These are phyloP conservation scores for Stephanocyclus meneghinianus DNA, from an alignment of 352 stramenopile species.

Conservation along the genomic window DNA sequence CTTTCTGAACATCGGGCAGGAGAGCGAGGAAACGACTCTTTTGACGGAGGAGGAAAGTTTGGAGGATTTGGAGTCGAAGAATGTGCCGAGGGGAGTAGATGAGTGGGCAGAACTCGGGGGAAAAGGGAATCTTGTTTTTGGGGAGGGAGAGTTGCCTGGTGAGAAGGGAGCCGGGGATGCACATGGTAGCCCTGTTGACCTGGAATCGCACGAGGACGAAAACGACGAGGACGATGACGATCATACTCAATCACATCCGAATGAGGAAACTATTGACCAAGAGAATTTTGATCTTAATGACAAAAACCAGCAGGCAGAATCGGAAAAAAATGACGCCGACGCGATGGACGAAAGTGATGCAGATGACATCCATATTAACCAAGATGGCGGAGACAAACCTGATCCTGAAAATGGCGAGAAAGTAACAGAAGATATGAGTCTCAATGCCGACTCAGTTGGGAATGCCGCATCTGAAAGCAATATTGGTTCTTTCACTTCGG, in stretches of 20 bases:
- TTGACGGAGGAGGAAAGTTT: conserved; percentile 5
- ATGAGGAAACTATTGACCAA: too few species aligned
- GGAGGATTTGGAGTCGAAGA: conserved; percentile 15
- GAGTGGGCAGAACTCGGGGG: background rate
- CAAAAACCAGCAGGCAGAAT: too few species aligned
- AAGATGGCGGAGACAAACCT: background rate
- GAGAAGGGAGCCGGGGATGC: background rate
- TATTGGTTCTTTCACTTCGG: conserved; percentile 32
- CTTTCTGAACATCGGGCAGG: conserved; percentile 31
- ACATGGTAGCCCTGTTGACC: background rate
- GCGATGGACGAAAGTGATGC: background rate
- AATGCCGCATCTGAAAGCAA: background rate
- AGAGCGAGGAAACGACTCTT: conserved; percentile 12
- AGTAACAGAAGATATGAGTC: background rate
- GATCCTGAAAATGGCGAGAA: background rate
- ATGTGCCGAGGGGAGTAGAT: background rate
- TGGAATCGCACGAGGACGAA: background rate
- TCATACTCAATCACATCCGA: too few species aligned
- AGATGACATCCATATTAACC: background rate
- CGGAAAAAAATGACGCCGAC: too few species aligned
- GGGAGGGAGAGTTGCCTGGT: conserved; percentile 10
- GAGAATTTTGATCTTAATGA: too few species aligned
- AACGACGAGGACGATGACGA: background rate
- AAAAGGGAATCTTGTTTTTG: background rate
- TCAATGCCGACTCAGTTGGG: background rate